Evolutionary conservation across 106 monocot species (phyloP), one percentile per base, ranked within the genome.

Genomic region (Vanilla planifolia): DNA sequence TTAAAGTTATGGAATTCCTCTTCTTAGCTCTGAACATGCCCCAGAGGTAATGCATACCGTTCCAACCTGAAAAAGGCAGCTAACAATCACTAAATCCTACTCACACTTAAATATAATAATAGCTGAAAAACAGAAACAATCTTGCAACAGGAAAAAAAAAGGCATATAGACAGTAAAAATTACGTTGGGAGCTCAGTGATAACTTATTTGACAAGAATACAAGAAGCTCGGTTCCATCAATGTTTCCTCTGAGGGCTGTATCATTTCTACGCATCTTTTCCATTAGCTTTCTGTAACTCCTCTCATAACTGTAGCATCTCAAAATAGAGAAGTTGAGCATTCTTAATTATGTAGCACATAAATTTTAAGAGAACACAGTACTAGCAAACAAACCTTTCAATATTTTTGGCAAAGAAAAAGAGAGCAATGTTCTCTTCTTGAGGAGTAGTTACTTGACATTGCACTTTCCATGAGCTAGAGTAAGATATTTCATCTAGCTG

Each of bases 341-440:
- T 37, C 7, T 6, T 37, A 37, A 33, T 44, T 2, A 35, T 42
- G 19, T 8, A 55, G 26, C 30, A 15, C 34, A 43, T 46, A 16
- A 46, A 46, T 14, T 28, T 33, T 4, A 5, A 46, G 8, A 46
- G 19, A 46, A 16, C 9, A 63, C 47, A 44, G 6, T 21, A 36
- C 5, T 16, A 23, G 4, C 11, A 59, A 26, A 29, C 50, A 22
- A 60, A 94, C 93, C 93, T 85, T 22, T 82, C 79, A 61, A 70
- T 20, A 72, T 89, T 85, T 68, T 75, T 89, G 50, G 93, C 93
- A 60, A 94, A 94, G 75, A 94, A 94, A 65, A 75, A 94, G 13
- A 94, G 77, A 41, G 85, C 93, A 73, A 94, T 80, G 36, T 94
- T 80, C 23, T 83, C 76, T 70, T 85, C 89, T 20, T 59, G 72